Evolutionary conservation across 441 rosid species (phyloP).

Genomic region (Lepidium campestre): DNA sequence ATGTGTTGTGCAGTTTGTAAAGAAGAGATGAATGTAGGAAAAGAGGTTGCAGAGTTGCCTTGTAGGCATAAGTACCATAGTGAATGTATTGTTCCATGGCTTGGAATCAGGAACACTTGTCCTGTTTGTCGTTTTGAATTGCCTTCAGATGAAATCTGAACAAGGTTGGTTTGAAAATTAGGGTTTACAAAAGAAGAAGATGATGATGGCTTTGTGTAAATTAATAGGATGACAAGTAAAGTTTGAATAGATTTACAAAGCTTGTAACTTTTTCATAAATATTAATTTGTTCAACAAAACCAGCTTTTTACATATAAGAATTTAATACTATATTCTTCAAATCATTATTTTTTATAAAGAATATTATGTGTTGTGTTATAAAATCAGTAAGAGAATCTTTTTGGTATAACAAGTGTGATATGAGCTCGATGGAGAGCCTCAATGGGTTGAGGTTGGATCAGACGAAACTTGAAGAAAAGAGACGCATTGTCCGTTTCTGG

Average conservation of each 20-base stretch:
- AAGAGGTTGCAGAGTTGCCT: constrained; percentile 65
- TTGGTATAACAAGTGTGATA: constrained; percentile 5
- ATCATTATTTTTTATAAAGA: not conserved
- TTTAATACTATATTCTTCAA: not conserved
- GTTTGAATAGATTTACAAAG: not conserved
- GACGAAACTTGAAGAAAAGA: constrained; percentile 19
- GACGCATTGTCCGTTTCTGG: constrained; percentile 11
- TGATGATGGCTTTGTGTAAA: not conserved
- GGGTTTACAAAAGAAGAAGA: not conserved
- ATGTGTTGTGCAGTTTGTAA: constrained; percentile 80
- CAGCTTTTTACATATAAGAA: not conserved
- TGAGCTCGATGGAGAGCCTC: constrained; percentile 3
- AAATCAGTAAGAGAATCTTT: too few relatives aligned
- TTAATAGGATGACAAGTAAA: not conserved
- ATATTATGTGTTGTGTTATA: not conserved
- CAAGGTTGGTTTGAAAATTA: not conserved
- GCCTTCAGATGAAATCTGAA: constrained; percentile 54
- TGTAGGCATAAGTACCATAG: constrained; percentile 76
- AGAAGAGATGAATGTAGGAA: constrained; percentile 69
- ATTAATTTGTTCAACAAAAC: not conserved
- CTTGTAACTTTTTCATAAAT: not conserved
- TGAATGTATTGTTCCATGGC: constrained; percentile 85
- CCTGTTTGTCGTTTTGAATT: constrained; percentile 86
- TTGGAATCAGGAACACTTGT: constrained; percentile 75
- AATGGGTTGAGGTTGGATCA: constrained; percentile 2